phyloP scores from a whole-genome alignment of 2,329 filamentous ascomycete genomes.

The Pseudonectria buxi region DNA sequence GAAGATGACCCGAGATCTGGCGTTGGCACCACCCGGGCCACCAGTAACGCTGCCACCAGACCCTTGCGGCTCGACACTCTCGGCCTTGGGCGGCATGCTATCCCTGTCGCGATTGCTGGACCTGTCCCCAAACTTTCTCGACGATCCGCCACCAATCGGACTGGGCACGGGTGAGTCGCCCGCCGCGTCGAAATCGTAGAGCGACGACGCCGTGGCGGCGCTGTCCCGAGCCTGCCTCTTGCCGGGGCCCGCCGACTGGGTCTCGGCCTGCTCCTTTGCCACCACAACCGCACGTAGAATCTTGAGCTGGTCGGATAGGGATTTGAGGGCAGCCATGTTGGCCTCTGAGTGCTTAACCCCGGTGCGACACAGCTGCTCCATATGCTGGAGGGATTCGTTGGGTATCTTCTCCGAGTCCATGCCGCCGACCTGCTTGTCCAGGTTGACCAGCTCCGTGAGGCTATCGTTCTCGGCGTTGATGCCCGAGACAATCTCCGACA shows the following conservation, averaged over 20 bases:
- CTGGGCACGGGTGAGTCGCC: constrained; percentile 41
- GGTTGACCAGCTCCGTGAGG: constrained; percentile 30
- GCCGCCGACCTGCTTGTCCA: constrained; percentile 35
- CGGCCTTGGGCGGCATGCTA: constrained; percentile 48
- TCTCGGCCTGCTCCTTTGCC: constrained; percentile 36
- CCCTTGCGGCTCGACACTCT: constrained; percentile 49
- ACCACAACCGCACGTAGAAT: constrained; percentile 36
- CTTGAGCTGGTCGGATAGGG: constrained; percentile 36
- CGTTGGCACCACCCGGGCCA: constrained; percentile 15
- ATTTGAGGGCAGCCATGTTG: constrained; percentile 30
- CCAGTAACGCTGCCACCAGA: constrained; percentile 28
- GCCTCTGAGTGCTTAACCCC: constrained; percentile 36
- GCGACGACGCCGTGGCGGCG: constrained; percentile 26
- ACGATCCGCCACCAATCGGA: constrained; percentile 29
- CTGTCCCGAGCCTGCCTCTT: constrained; percentile 22
- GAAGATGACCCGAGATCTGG: constrained; percentile 49
- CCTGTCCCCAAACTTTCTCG: constrained; percentile 30
- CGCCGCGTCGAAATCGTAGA: constrained; percentile 39
- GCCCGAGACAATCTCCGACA: constrained; percentile 32
- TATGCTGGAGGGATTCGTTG: constrained; percentile 31
- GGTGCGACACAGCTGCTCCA: constrained; percentile 37
- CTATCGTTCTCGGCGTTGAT: constrained; percentile 38
- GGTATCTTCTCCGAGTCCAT: constrained; percentile 33
- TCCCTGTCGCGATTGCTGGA: constrained; percentile 39
- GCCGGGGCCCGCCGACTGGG: constrained; percentile 23